Percentiles rank a stretch among this genome's conserved stretches.
Evolutionary conservation across 257 asterid species (phyloP).

Genomic region (Voacanga thouarsii): DNA sequence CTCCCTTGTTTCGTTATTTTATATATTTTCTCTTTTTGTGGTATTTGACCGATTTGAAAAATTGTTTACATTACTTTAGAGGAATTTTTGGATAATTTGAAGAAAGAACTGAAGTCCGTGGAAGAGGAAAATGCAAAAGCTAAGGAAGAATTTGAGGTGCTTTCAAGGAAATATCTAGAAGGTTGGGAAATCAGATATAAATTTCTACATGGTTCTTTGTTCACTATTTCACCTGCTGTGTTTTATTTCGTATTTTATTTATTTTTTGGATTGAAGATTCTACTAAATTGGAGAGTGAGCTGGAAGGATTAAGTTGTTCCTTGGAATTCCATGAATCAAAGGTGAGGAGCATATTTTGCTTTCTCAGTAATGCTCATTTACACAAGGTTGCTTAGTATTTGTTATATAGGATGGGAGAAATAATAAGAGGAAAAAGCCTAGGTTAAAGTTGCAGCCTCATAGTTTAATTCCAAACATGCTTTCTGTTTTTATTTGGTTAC

Average conservation of each 20-base stretch:
- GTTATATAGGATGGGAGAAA: not conserved
- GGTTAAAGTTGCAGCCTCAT: not conserved
- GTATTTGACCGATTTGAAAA: not conserved
- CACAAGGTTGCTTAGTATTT: not conserved
- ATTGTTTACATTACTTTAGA: slow-evolving; percentile 33
- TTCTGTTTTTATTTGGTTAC: not conserved
- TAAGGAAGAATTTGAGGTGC: slow-evolving; percentile 52
- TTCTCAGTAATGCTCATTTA: not conserved
- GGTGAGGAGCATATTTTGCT: slow-evolving; percentile 30
- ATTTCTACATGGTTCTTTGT: not conserved
- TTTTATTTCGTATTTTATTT: not conserved
- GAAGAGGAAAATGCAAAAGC: slow-evolving; percentile 50
- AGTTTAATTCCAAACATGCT: not conserved
- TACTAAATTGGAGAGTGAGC: slow-evolving; percentile 47
- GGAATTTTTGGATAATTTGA: slow-evolving; percentile 47
- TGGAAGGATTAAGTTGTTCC: slow-evolving; percentile 56
- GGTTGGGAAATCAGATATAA: slow-evolving; percentile 35
- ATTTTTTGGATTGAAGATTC: slow-evolving; percentile 40
- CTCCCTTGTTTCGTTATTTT: not conserved
- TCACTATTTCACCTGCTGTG: not conserved
- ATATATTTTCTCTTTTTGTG: not conserved
- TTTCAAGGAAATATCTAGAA: slow-evolving; percentile 40
- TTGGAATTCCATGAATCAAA: slow-evolving; percentile 55
- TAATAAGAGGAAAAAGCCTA: not conserved
- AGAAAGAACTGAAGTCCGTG: slow-evolving; percentile 47